phyloP scores from a whole-genome alignment of 2,329 filamentous ascomycete genomes.

The Fusarium ramigenum region DNA sequence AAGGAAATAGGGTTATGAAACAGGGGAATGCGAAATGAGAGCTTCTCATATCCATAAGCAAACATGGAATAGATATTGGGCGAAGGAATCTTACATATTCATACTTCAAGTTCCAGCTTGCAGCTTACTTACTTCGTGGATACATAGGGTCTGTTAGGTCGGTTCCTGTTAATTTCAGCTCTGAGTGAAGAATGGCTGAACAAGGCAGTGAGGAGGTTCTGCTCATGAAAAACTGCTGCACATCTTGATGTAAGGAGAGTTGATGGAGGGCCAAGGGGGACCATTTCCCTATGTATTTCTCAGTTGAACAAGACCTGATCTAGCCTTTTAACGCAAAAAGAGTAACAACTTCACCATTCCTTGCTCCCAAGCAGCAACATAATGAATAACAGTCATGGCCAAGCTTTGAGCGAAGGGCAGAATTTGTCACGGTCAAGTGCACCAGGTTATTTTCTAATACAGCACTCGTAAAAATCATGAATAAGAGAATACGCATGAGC shows the following conservation, averaged over 20 bases:
- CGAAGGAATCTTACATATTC: neutral
- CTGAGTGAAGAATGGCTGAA: neutral
- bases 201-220: neutral
- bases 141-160: neutral
- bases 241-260: neutral
- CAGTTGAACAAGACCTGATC: slow-evolving; percentile 6
- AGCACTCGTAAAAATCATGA: neutral
- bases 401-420: neutral
- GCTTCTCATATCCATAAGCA: slow-evolving; percentile 5
- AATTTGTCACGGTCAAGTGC: neutral
- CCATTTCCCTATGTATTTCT: neutral
- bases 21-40: neutral
- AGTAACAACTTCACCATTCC: neutral
- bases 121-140: neutral
- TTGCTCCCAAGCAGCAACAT: neutral
- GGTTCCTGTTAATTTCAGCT: neutral
- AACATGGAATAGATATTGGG: neutral
- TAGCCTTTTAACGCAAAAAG: slow-evolving; percentile 1
- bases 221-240: neutral
- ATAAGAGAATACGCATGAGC: neutral
- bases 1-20: neutral
- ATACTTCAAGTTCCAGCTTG: slow-evolving; percentile 23
- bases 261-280: neutral
- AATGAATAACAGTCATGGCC: no score
- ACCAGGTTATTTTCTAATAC: neutral